A percentile compares a stretch with the other conserved stretches of the same genome.
phyloP scores from a whole-genome alignment of 345 rosid genomes.

The Syzygium oleosum region DNA sequence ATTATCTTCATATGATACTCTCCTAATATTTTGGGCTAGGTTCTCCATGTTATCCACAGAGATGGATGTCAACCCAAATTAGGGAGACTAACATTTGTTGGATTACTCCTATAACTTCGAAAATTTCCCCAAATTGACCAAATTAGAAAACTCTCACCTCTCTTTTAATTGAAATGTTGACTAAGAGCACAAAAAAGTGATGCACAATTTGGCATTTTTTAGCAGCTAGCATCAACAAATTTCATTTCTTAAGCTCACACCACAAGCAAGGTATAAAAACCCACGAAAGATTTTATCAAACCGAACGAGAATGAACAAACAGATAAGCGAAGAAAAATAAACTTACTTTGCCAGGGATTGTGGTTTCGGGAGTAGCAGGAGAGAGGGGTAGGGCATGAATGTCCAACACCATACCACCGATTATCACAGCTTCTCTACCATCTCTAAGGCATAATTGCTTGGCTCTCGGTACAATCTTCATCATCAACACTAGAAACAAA shows the following conservation, averaged over 20 bases:
- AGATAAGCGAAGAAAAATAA: not conserved
- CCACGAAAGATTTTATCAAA: not conserved
- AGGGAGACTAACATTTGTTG: not conserved
- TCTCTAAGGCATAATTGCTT: not conserved
- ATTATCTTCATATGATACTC: not conserved
- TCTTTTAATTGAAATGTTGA: not conserved
- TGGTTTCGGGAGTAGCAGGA: slow-evolving; percentile 49
- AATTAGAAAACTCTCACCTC: not conserved
- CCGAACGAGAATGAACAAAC: not conserved
- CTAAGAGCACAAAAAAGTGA: not conserved
- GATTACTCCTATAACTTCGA: not conserved
- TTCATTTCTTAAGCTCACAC: not conserved
- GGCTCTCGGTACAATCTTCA: not conserved
- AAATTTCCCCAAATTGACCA: not conserved
- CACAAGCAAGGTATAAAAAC: not conserved
- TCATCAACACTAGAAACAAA: not conserved
- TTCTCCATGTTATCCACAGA: not conserved
- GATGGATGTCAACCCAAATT: not conserved
- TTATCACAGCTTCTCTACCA: slow-evolving; percentile 42
- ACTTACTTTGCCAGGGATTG: slow-evolving; percentile 61
- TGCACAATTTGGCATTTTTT: not conserved
- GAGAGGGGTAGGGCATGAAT: slow-evolving; percentile 59
- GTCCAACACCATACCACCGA: slow-evolving; percentile 79
- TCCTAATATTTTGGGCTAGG: not conserved
- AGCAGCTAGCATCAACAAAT: not conserved